A percentile compares a stretch with the other conserved stretches of the same genome.
phyloP scores from a whole-genome alignment of 306 rosid genomes.

The Spatholobus suberectus region DNA sequence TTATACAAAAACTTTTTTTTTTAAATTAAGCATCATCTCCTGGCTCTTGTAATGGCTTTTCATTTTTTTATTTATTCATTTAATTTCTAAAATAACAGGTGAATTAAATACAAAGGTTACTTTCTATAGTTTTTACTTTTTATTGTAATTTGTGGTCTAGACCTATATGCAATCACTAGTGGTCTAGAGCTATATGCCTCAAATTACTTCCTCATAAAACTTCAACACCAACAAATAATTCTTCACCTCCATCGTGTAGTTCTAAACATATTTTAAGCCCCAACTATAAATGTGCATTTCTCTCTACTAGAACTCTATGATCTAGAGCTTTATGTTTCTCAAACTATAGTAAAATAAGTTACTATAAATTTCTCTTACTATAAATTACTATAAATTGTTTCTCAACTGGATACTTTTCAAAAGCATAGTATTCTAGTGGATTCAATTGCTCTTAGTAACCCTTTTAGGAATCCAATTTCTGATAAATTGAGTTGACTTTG shows the following conservation, averaged over 20 bases:
- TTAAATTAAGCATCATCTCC: neutral
- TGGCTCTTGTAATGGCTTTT: neutral
- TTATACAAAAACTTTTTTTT: neutral
- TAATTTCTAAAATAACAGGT: neutral
- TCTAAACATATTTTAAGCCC: slow-evolving; percentile 55
- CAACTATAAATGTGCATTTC: slow-evolving; percentile 69
- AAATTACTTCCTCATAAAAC: no score
- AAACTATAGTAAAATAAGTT: slow-evolving; percentile 29
- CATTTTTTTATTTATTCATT: neutral
- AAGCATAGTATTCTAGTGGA: slow-evolving; percentile 45
- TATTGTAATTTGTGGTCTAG: neutral
- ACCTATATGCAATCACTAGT: neutral
- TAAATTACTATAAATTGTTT: no score
- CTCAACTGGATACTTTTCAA: neutral
- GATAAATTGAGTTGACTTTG: slow-evolving; percentile 51
- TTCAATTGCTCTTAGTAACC: slow-evolving; percentile 59
- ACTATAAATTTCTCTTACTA: slow-evolving; percentile 48
- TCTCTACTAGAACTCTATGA: slow-evolving; percentile 56
- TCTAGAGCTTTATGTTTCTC: slow-evolving; percentile 64
- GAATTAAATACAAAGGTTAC: slow-evolving; percentile 1
- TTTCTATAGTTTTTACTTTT: neutral
- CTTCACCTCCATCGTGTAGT: slow-evolving; percentile 48
- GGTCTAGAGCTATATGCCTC: no score
- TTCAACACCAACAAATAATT: slow-evolving; percentile 42
- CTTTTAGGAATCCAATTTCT: slow-evolving; percentile 9